These are phyloP conservation scores for Forsythia viridissima DNA, from an alignment of 257 asterid genomes.

Conservation along the genomic window DNA sequence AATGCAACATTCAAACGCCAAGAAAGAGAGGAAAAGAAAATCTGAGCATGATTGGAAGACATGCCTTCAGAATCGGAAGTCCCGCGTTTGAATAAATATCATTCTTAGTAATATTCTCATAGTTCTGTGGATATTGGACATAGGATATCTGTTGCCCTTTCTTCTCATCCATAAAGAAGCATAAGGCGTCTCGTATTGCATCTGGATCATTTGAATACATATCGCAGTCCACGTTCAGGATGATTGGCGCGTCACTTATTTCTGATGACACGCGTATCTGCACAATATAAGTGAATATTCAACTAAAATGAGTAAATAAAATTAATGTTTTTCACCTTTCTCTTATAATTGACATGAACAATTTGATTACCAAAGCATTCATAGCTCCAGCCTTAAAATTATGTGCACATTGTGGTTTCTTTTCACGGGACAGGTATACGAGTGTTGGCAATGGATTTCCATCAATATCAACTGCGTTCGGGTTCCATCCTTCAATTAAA, in stretches of 20 bases:
- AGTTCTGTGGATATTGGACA: constrained; percentile 70
- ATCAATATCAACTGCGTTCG: constrained; percentile 28
- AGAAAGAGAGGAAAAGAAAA: neutral
- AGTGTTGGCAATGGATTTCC: constrained; percentile 45
- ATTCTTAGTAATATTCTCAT: constrained; percentile 45
- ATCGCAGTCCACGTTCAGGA: constrained; percentile 87
- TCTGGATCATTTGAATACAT: constrained; percentile 83
- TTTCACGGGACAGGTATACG: constrained; percentile 55
- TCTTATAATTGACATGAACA: neutral
- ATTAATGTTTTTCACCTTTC: neutral
- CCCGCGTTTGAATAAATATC: constrained; percentile 49
- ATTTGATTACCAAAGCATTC: constrained; percentile 48
- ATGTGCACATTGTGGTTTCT: constrained; percentile 43
- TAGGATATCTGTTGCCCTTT: constrained; percentile 49
- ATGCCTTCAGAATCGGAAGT: constrained; percentile 36
- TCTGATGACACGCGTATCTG: constrained; percentile 80
- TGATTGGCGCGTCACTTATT: constrained; percentile 78
- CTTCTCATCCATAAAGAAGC: constrained; percentile 75
- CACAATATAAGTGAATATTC: constrained; percentile 11
- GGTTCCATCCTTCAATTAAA: constrained; percentile 41
- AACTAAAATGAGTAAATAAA: neutral
- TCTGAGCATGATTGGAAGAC: neutral
- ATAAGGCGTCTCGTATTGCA: constrained; percentile 60
- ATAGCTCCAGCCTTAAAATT: constrained; percentile 63
- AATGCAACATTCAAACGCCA: neutral